Evolutionary conservation across 306 rosid genomes (phyloP).

Genomic region (Pyrus communis): DNA sequence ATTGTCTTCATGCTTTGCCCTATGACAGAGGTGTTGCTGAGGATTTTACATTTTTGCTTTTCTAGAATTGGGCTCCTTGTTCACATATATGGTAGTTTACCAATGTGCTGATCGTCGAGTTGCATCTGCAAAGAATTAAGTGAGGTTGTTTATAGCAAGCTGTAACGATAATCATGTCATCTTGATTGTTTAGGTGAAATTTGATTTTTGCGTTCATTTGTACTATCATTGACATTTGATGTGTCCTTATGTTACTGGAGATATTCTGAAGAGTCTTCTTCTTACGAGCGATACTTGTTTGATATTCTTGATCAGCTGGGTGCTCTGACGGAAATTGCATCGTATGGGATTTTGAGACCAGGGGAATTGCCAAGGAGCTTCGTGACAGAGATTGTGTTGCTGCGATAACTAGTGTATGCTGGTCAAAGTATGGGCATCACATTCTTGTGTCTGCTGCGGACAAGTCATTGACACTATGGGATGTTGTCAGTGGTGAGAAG

Average conservation of each 20-base stretch:
- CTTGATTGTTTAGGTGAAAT: neutral
- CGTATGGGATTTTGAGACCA: slow-evolving; percentile 91
- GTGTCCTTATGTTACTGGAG: slow-evolving; percentile 5
- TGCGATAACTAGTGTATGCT: slow-evolving; percentile 59
- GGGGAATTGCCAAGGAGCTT: slow-evolving; percentile 91
- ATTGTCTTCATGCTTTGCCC: neutral
- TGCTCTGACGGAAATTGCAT: slow-evolving; percentile 91
- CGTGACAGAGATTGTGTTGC: slow-evolving; percentile 65
- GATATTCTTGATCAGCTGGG: slow-evolving; percentile 58
- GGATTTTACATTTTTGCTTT: neutral
- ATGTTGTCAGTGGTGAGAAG: slow-evolving; percentile 65
- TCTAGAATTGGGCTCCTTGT: neutral
- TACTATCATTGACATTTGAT: neutral
- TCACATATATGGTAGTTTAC: neutral
- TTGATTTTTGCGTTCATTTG: neutral
- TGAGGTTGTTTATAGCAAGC: neutral
- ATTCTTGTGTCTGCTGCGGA: slow-evolving; percentile 88
- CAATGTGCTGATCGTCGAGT: neutral
- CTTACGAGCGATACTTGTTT: slow-evolving; percentile 17
- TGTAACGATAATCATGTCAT: neutral
- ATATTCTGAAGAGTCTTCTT: neutral
- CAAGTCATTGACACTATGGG: slow-evolving; percentile 79
- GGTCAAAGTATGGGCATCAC: slow-evolving; percentile 66
- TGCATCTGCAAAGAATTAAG: neutral
- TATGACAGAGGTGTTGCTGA: neutral